These are phyloP conservation scores for Linaria vulgaris DNA, from an alignment of 257 asterid species.

Conservation along the genomic window DNA sequence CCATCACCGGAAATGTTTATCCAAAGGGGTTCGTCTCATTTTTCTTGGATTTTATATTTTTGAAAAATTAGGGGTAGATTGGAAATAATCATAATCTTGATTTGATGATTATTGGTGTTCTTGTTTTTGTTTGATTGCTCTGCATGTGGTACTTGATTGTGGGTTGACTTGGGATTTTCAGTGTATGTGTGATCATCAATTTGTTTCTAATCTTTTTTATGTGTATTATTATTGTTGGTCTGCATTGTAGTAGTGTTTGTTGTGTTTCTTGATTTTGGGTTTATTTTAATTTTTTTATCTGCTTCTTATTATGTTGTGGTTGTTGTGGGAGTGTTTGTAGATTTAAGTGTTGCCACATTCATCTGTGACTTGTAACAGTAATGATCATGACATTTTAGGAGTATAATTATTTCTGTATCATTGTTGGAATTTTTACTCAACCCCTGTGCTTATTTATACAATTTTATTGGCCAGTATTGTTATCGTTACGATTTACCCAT, in stretches of 20 bases:
- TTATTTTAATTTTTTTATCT: not conserved
- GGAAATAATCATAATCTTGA: not conserved
- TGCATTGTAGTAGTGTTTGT: not conserved
- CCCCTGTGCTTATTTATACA: too few relatives aligned
- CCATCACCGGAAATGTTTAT: slow-evolving; percentile 79
- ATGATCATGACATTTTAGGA: not conserved
- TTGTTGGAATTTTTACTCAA: too few relatives aligned
- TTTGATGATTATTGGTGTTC: too few relatives aligned
- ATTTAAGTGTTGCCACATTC: not conserved
- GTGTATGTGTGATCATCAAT: slow-evolving; percentile 10
- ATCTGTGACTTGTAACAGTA: slow-evolving; percentile 1
- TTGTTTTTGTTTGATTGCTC: slow-evolving; percentile 8
- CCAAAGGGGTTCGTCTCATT: slow-evolving; percentile 60
- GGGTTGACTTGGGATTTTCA: slow-evolving; percentile 18
- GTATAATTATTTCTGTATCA: too few relatives aligned
- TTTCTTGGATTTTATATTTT: slow-evolving; percentile 3
- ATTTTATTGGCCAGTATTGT: too few relatives aligned
- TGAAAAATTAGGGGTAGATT: too few relatives aligned
- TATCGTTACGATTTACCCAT: not conserved
- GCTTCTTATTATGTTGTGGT: not conserved
- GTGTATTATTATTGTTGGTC: too few relatives aligned
- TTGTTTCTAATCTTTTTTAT: not conserved
- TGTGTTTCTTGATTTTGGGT: not conserved
- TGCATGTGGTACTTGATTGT: slow-evolving; percentile 11
- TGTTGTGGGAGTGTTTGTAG: not conserved